These are phyloP conservation scores for Ampelocalamus luodianensis DNA, from an alignment of 176 grass and related monocot species.

Conservation along the genomic window DNA sequence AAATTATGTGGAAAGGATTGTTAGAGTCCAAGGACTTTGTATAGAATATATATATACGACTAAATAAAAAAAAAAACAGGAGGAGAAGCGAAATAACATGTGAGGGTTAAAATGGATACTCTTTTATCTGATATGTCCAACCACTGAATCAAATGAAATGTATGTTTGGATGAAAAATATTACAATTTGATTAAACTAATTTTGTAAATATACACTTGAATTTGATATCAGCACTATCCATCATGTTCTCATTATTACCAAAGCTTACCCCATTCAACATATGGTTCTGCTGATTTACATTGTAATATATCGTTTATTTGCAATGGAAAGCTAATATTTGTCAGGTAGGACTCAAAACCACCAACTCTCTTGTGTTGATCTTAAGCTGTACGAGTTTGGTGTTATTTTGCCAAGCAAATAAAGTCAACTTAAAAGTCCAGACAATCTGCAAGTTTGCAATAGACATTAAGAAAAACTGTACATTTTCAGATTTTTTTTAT, in stretches of 20 bases:
- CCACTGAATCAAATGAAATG: neutral
- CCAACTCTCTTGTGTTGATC: neutral
- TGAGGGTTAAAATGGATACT: neutral
- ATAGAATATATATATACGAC: too few relatives aligned
- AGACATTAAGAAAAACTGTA: neutral
- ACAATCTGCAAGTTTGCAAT: neutral
- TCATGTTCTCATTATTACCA: too few relatives aligned
- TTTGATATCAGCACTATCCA: too few relatives aligned
- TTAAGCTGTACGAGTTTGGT: neutral
- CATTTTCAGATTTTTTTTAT: neutral
- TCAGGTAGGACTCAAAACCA: slow-evolving; percentile 37
- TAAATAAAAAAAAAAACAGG: too few relatives aligned
- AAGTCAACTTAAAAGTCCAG: neutral
- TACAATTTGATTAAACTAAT: too few relatives aligned
- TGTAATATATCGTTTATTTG: slow-evolving; percentile 58
- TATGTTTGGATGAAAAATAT: too few relatives aligned
- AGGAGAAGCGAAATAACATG: neutral
- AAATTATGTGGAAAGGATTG: too few relatives aligned
- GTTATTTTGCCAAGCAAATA: neutral
- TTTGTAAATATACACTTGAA: too few relatives aligned
- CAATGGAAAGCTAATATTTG: slow-evolving; percentile 42
- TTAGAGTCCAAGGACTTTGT: too few relatives aligned
- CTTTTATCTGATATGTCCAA: neutral
- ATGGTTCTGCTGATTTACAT: slow-evolving; percentile 10
- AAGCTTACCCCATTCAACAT: too few relatives aligned